Evolutionary conservation across 1,284 basidiomycete species (phyloP).

Genomic region (Boletus sp.): DNA sequence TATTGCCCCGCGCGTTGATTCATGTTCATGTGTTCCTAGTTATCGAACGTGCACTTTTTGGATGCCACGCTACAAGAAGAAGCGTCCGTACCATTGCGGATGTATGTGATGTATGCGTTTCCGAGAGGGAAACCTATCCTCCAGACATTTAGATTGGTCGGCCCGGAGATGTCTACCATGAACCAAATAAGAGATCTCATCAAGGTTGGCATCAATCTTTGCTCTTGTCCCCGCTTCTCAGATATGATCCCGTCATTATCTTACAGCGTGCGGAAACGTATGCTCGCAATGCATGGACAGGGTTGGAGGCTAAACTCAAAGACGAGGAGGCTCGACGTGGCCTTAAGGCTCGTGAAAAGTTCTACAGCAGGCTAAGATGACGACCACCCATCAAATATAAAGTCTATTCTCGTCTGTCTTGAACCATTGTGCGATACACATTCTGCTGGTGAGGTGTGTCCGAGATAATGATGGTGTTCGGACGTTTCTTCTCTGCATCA

Average conservation of each 20-base stretch:
- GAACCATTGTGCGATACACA: not conserved
- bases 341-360: conserved; percentile 40
- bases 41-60: conserved; percentile 55
- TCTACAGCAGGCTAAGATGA: conserved; percentile 28
- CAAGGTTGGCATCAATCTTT: conserved; percentile 37
- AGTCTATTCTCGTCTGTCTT: not conserved
- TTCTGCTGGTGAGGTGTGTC: too few relatives aligned
- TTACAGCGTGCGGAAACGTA: conserved; percentile 53
- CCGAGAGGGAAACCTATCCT: conserved; percentile 38
- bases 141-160: conserved; percentile 60
- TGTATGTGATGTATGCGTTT: conserved; percentile 64
- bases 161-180: conserved; percentile 50
- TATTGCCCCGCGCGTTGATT: not conserved
- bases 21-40: conserved; percentile 35
- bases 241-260: conserved; percentile 2
- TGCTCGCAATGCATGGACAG: conserved; percentile 37
- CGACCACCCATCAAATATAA: not conserved
- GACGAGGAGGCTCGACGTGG: conserved; percentile 43
- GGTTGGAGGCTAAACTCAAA: conserved; percentile 42
- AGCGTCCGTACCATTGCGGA: conserved; percentile 49
- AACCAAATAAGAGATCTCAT: conserved; percentile 47
- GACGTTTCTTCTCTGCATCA: too few relatives aligned
- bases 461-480: too few relatives aligned
- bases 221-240: not conserved
- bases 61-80: conserved; percentile 70